Base-by-base conservation (phyloP, 345 rosid genomes). In the Gossypium bickii region DNA sequence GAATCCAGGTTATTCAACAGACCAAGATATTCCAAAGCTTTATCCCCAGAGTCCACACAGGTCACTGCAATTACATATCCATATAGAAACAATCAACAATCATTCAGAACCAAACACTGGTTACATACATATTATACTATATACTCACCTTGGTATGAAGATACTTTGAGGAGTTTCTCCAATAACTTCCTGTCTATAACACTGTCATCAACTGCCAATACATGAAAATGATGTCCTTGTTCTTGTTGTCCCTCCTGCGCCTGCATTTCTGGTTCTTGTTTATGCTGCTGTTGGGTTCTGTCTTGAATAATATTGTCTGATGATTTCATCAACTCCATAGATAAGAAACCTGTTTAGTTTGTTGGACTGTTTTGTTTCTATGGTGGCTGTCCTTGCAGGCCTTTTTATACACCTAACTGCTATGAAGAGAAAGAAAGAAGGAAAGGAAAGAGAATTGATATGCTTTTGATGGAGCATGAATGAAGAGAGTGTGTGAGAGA, bases 191-290 rank as follows among this genome's bases (percentile, higher is more conserved):
- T 78, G 27, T 88, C 92, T 27, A 85, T 76, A 57, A 82, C 34
- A 78, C 87, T 88, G 74, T 88, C 92, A 77, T 88, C 92, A 59
- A 88, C 90, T 1, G 90, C 90, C 76, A 88, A 71, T 9, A 88
- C 87, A 77, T 88, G 92, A 67, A 88, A 86, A 72, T 70, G 82
- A 12, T 47, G 67, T 22, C 58, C 64, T 48, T 79, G 24, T 16
- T 78, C 45, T 15, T 78, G 41, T 34, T 34, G 7, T 34, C 41
- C 25, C 13, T 59, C 38, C 2, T 52, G 17, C 73, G 73, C 59
- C 48, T 49, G 3, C 41, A 22, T 59, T 61, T 61, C n/a, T 62
- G 34, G 3, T 20, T 43, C 17, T 16, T 69, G 22, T 10, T 27
- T 45, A 13, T n/a, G 49, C 18, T 64, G 3, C 9, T 45, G 60